Percentiles rank a stretch among this genome's conserved stretches.
phyloP scores from a whole-genome alignment of 2,329 filamentous ascomycete species.

The Penicillium janthinellum region DNA sequence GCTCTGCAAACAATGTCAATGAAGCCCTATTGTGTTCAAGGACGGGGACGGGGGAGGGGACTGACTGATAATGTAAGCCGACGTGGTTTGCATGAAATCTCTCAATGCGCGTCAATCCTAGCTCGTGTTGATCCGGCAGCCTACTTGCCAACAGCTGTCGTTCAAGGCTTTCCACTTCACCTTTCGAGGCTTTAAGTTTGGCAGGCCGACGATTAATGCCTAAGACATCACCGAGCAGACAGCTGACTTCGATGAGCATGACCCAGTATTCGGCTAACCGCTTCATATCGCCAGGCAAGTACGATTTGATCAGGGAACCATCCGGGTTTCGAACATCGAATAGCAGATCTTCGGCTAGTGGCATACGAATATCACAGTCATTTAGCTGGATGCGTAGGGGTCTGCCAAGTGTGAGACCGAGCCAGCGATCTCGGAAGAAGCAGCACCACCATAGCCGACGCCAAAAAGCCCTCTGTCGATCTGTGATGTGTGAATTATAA shows the following conservation, averaged over 20 bases:
- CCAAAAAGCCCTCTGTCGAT: constrained; percentile 34
- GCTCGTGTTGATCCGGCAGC: constrained; percentile 21
- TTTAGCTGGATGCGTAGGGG: constrained; percentile 44
- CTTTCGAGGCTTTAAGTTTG: constrained; percentile 11
- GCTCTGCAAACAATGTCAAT: constrained; percentile 16
- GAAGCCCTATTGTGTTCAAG: too few species aligned
- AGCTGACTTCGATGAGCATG: constrained; percentile 30
- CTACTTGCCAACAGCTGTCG: constrained; percentile 19
- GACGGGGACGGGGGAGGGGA: neutral
- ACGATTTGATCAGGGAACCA: constrained; percentile 8
- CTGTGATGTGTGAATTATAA: constrained; percentile 20
- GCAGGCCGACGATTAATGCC: constrained; percentile 28
- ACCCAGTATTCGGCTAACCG: constrained; percentile 31
- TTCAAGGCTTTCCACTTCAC: constrained; percentile 28
- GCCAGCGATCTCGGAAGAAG: constrained; percentile 46
- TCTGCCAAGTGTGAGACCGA: constrained; percentile 43
- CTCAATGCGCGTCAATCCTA: constrained; percentile 11
- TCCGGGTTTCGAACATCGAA: constrained; percentile 24
- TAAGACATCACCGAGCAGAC: constrained; percentile 28
- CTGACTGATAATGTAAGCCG: constrained; percentile 34
- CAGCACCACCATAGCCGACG: constrained; percentile 47
- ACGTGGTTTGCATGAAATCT: constrained; percentile 30
- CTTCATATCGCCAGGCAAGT: constrained; percentile 24
- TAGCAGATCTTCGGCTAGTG: constrained; percentile 30
- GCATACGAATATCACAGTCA: constrained; percentile 41